Conservation (phyloP, 2,329 filamentous ascomycete genomes). For the Fusarium albidum region DNA sequence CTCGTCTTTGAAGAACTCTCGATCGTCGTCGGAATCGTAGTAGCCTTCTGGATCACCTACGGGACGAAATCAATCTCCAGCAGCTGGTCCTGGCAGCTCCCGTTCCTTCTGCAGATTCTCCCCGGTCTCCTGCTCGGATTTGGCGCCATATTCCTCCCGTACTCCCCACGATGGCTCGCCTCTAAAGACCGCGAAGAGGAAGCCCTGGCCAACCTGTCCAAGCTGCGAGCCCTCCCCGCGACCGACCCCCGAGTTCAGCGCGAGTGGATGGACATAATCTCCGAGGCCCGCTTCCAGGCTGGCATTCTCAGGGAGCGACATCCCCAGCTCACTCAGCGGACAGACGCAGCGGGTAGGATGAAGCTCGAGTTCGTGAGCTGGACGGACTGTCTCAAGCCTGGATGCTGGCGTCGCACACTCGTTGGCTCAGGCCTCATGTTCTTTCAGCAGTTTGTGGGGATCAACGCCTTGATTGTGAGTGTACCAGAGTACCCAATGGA, state of each 20-base stretch:
- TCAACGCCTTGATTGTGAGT: conserved; percentile 58
- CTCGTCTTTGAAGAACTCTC: conserved; percentile 52
- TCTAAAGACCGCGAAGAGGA: conserved; percentile 38
- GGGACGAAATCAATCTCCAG: conserved; percentile 39
- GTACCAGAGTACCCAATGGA: too few species aligned
- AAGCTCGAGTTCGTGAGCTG: conserved; percentile 58
- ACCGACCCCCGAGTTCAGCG: conserved; percentile 32
- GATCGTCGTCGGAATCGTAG: conserved; percentile 43
- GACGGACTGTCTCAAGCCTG: conserved; percentile 57
- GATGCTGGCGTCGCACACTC: conserved; percentile 54
- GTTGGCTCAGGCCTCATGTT: conserved; percentile 63
- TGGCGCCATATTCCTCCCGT: conserved; percentile 64
- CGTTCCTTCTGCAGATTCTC: conserved; percentile 43
- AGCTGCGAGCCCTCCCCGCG: conserved; percentile 32
- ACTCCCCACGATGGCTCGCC: conserved; percentile 62
- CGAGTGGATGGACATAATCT: conserved; percentile 39
- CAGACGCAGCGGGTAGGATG: conserved; percentile 43
- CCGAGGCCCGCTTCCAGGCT: conserved; percentile 38
- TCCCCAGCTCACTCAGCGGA: conserved; percentile 46
- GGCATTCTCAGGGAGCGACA: conserved; percentile 44
- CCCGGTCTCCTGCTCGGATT: conserved; percentile 59
- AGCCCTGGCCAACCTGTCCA: conserved; percentile 32
- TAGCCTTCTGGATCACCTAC: conserved; percentile 45
- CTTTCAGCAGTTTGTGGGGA: conserved; percentile 56
- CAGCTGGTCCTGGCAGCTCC: conserved; percentile 42